Evolutionary conservation across 345 rosid genomes (phyloP).

Genomic region (Populus deltoides): DNA sequence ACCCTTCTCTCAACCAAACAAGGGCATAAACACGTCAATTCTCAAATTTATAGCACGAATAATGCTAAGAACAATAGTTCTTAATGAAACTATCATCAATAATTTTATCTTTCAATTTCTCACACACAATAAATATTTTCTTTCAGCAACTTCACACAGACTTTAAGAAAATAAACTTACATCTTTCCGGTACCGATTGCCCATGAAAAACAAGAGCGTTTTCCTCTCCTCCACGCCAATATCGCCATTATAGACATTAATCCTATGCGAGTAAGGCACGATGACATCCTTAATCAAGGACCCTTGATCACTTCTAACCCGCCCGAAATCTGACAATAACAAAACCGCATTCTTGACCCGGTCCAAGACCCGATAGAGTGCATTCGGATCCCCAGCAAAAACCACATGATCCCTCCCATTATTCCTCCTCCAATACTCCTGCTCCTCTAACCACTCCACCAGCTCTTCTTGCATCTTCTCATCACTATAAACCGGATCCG

Average conservation of each 20-base stretch:
- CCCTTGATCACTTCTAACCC: conserved; percentile 80
- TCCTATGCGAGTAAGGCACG: conserved; percentile 84
- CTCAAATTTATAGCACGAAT: background rate
- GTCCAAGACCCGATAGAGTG: conserved; percentile 59
- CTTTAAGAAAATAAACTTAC: conserved; percentile 29
- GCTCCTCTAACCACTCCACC: conserved; percentile 77
- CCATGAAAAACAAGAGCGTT: conserved; percentile 93
- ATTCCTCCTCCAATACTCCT: conserved; percentile 79
- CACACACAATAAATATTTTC: background rate
- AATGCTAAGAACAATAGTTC: background rate
- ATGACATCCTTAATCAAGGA: conserved; percentile 88
- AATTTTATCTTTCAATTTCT: background rate
- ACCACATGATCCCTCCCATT: conserved; percentile 77
- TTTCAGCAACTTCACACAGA: background rate
- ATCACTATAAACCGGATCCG: conserved; percentile 61
- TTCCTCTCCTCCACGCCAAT: conserved; percentile 55
- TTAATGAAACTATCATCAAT: too few relatives aligned
- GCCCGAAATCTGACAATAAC: conserved; percentile 77
- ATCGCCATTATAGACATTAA: conserved; percentile 64
- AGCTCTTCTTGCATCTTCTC: conserved; percentile 79
- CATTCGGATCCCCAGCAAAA: conserved; percentile 90
- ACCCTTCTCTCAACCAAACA: background rate
- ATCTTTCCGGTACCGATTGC: conserved; percentile 91
- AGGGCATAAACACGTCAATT: background rate
- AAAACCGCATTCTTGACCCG: conserved; percentile 63